Conservation (phyloP, 1,284 basidiomycete genomes). For the Porogramme epimiltina region DNA sequence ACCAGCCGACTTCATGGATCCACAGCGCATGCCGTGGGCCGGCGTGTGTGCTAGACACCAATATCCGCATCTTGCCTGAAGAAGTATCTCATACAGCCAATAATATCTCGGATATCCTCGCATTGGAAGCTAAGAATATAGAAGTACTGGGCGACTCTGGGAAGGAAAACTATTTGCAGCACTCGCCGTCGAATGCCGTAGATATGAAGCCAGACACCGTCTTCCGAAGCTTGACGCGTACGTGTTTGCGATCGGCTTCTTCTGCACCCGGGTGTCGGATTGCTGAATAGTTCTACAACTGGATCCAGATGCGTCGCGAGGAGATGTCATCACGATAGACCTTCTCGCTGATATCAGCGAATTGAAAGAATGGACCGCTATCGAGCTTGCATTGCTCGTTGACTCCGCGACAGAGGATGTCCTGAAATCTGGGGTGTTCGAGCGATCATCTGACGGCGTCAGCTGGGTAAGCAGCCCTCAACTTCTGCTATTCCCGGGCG, state of each 20-base stretch:
- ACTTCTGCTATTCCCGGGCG: conserved; percentile 1
- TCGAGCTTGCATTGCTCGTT: conserved; percentile 50
- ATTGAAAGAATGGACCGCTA: conserved; percentile 20
- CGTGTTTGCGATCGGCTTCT: conserved; percentile 11
- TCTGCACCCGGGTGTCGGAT: background rate
- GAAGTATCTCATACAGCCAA: conserved; percentile 25
- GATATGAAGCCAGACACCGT: conserved; percentile 50
- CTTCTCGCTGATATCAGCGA: conserved; percentile 33
- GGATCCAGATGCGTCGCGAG: conserved; percentile 33
- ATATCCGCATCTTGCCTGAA: conserved; percentile 48
- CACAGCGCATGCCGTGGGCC: conserved; percentile 48
- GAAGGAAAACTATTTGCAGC: conserved; percentile 41
- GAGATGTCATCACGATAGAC: conserved; percentile 53
- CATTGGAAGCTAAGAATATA: conserved; percentile 39
- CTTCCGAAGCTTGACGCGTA: conserved; percentile 52
- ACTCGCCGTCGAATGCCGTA: conserved; percentile 57
- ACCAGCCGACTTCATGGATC: conserved; percentile 14
- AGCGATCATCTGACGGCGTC: conserved; percentile 40
- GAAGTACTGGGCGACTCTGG: conserved; percentile 35
- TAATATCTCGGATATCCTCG: conserved; percentile 41
- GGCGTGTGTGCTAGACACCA: conserved; percentile 56
- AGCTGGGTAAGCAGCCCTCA: conserved; percentile 42
- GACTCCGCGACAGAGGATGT: conserved; percentile 40
- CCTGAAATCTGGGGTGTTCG: conserved; percentile 37
- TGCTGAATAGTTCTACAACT: background rate